phyloP scores from a whole-genome alignment of 1,139 yeast species.

The Geotrichum reessii region DNA sequence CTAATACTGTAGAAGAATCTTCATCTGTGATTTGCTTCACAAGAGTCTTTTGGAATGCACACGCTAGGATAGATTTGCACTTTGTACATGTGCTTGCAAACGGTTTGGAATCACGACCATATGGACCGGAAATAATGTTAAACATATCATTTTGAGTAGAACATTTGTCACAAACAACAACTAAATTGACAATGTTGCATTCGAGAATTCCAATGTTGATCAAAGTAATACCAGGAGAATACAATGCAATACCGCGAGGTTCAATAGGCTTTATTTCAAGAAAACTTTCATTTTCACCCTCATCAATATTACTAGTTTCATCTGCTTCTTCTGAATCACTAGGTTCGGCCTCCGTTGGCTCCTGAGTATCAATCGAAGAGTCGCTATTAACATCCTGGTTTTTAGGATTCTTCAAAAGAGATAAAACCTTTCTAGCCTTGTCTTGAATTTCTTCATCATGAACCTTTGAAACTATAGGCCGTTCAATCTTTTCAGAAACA shows the following conservation, averaged over 20 bases:
- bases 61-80: conserved; percentile 36
- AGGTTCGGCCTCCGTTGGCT: not conserved
- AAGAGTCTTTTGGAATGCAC: conserved; percentile 36
- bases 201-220: conserved; percentile 36
- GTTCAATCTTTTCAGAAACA: conserved; percentile 8
- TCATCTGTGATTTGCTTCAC: conserved; percentile 25
- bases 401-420: conserved; percentile 3
- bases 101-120: conserved; percentile 36
- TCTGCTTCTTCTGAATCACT: conserved; percentile 13
- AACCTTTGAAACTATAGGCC: conserved; percentile 12
- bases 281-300: conserved; percentile 3
- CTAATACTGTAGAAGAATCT: conserved; percentile 26
- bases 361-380: conserved; percentile 14
- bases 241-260: conserved; percentile 35
- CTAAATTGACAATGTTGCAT: conserved; percentile 33
- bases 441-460: conserved; percentile 21
- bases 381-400: not conserved
- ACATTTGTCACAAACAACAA: conserved; percentile 38
- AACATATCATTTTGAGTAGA: conserved; percentile 35
- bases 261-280: conserved; percentile 5
- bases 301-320: conserved; percentile 7
- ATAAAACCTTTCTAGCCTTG: conserved; percentile 17
- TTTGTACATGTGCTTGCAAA: conserved; percentile 33
- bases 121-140: conserved; percentile 35
- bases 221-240: conserved; percentile 32